Percentiles rank a stretch among this genome's conserved stretches.
These are phyloP conservation scores for Blastocystis sp. DNA, from an alignment of 352 stramenopile genomes.

Conservation along the genomic window DNA sequence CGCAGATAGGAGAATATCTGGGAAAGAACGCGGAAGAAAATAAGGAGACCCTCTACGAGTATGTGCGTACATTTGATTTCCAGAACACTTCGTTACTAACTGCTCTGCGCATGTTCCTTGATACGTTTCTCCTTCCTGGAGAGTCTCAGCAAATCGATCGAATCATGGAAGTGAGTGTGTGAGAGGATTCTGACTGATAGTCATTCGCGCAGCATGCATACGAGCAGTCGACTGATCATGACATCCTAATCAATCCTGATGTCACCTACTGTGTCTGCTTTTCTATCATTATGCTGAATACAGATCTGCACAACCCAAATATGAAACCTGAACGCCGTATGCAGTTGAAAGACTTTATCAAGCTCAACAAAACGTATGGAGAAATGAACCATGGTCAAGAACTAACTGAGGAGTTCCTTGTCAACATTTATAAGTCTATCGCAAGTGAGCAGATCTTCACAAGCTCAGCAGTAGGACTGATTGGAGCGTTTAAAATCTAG, in stretches of 20 bases:
- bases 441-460: constrained; percentile 61
- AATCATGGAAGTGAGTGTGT: constrained; percentile 67
- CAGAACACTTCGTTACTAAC: constrained; percentile 74
- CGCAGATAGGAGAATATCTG: constrained; percentile 87
- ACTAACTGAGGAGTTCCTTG: constrained; percentile 83
- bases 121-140: constrained; percentile 85
- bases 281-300: constrained; percentile 83
- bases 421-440: constrained; percentile 73
- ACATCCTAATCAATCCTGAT: constrained; percentile 58
- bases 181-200: not conserved
- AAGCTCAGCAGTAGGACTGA: not conserved
- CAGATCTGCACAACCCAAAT: constrained; percentile 76
- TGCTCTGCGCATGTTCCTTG: constrained; percentile 81
- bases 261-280: constrained; percentile 66
- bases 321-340: constrained; percentile 63
- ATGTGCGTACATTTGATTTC: constrained; percentile 86
- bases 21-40: constrained; percentile 86
- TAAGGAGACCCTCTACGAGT: constrained; percentile 70
- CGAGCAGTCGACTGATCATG: constrained; percentile 47
- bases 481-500: not conserved
- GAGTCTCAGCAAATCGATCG: constrained; percentile 96
- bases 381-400: constrained; percentile 90
- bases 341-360: constrained; percentile 67
- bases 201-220: constrained; percentile 41
- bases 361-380: constrained; percentile 81